phyloP scores from a whole-genome alignment of 1,284 basidiomycete species.

The Puccinia horiana region DNA sequence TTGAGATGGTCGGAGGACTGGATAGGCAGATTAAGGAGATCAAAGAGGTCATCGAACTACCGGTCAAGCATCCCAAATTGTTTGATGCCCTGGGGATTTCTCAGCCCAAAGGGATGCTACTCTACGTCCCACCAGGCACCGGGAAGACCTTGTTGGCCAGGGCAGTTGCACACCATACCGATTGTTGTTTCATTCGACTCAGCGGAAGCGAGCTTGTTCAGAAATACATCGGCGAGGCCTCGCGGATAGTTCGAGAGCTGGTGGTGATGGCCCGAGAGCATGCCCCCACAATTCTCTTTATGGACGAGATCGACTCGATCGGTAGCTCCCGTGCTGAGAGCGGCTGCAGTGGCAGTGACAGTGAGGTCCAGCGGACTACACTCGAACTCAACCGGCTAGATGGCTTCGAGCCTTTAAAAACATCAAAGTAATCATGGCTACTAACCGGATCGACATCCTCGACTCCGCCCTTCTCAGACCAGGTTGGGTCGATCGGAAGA shows the following conservation, averaged over 20 bases:
- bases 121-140: constrained; percentile 98
- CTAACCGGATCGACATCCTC: constrained; percentile 96
- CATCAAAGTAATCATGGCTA: constrained; percentile 99
- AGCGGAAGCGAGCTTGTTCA: constrained; percentile 93
- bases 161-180: constrained; percentile 96
- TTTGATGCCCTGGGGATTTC: constrained; percentile 96
- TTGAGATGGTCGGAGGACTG: constrained; percentile 98
- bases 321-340: constrained; percentile 88
- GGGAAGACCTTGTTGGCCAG: constrained; percentile 97
- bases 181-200: constrained; percentile 96
- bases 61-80: constrained; percentile 95
- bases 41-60: constrained; percentile 97
- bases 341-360: constrained; percentile 77
- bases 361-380: constrained; percentile 98
- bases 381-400: constrained; percentile 96
- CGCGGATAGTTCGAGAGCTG: constrained; percentile 91
- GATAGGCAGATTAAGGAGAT: constrained; percentile 99
- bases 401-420: constrained; percentile 96
- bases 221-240: constrained; percentile 98
- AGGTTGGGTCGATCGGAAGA: constrained; percentile 96
- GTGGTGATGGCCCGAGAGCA: constrained; percentile 99
- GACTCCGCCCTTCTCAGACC: constrained; percentile 91
- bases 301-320: constrained; percentile 99
- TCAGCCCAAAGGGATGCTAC: constrained; percentile 87
- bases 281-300: constrained; percentile 98